Conservation (phyloP, 1,284 basidiomycete species). For the Malassezia cuniculi region DNA sequence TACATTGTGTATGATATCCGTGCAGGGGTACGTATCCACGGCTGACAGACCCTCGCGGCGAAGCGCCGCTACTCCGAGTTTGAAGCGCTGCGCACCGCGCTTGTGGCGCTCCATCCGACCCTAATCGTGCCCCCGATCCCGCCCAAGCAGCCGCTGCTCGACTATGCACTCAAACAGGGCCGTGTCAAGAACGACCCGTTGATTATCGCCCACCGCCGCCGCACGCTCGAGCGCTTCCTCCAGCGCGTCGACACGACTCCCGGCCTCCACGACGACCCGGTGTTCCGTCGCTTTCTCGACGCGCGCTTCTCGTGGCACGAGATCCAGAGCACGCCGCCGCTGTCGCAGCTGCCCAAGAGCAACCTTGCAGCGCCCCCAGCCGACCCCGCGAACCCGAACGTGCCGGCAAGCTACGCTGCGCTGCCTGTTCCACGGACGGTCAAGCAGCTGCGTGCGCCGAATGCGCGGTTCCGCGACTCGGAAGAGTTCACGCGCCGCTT, state of each 20-base stretch:
- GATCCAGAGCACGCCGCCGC: slow-evolving; percentile 53
- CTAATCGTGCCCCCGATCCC: slow-evolving; percentile 95
- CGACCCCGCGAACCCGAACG: slow-evolving; percentile 70
- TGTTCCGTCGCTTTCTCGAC: slow-evolving; percentile 88
- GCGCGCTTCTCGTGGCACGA: slow-evolving; percentile 77
- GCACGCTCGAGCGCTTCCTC: slow-evolving; percentile 89
- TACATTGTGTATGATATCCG: slow-evolving; percentile 11
- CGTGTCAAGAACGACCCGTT: slow-evolving; percentile 92
- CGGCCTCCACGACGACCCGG: slow-evolving; percentile 80
- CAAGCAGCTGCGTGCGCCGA: slow-evolving; percentile 24
- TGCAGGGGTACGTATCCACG: background rate
- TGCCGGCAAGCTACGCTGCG: slow-evolving; percentile 63
- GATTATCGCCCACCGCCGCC: slow-evolving; percentile 78
- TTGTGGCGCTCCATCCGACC: slow-evolving; percentile 82
- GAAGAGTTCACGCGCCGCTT: slow-evolving; percentile 96
- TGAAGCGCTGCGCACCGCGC: slow-evolving; percentile 71
- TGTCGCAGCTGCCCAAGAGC: slow-evolving; percentile 83
- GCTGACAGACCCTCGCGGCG: slow-evolving; percentile 44
- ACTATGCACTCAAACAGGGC: slow-evolving; percentile 91
- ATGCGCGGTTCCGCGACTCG: slow-evolving; percentile 71
- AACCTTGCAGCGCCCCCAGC: slow-evolving; percentile 87
- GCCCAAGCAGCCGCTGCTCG: slow-evolving; percentile 84
- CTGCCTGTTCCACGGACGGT: slow-evolving; percentile 66
- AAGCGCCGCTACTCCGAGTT: slow-evolving; percentile 93
- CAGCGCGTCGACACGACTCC: slow-evolving; percentile 79